phyloP scores from a whole-genome alignment of 2,329 filamentous ascomycete genomes.

The Pseudogymnoascus sp. region DNA sequence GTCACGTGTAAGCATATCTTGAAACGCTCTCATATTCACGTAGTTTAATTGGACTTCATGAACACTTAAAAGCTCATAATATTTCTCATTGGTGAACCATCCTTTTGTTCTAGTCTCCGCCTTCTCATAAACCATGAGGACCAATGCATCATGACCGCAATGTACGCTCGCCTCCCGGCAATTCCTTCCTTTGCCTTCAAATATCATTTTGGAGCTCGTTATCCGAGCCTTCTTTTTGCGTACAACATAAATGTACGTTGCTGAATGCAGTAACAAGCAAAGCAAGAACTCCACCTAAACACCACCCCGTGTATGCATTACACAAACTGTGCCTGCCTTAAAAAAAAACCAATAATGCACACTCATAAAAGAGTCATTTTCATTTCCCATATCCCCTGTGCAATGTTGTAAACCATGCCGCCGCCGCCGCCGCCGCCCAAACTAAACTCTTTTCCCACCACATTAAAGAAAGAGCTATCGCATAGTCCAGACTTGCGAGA shows the following conservation, averaged over 20 bases:
- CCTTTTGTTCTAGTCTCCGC: not conserved
- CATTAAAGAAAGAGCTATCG: constrained; percentile 2
- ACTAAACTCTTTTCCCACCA: not conserved
- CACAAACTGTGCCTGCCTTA: constrained; percentile 1
- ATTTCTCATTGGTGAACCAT: constrained; percentile 4
- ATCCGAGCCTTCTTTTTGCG: constrained; percentile 6
- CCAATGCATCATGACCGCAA: constrained; percentile 3
- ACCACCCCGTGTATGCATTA: constrained; percentile 17
- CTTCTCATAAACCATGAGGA: constrained; percentile 7
- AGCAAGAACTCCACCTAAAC: constrained; percentile 26
- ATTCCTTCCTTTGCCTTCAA: not conserved
- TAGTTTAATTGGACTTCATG: not conserved
- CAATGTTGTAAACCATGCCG: constrained; percentile 3
- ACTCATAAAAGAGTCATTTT: constrained; percentile 20
- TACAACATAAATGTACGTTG: constrained; percentile 4
- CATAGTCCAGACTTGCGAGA: constrained; percentile 5
- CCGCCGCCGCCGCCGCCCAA: not conserved
- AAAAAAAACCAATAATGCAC: not conserved
- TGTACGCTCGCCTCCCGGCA: not conserved
- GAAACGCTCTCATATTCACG: not conserved
- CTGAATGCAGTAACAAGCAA: not conserved
- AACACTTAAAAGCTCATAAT: constrained; percentile 5
- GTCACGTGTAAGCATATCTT: not conserved
- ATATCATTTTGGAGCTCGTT: not conserved
- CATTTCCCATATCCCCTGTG: constrained; percentile 3